These are phyloP conservation scores for Neonothopanus nambi DNA, from an alignment of 1,284 basidiomycete species.

Conservation along the genomic window DNA sequence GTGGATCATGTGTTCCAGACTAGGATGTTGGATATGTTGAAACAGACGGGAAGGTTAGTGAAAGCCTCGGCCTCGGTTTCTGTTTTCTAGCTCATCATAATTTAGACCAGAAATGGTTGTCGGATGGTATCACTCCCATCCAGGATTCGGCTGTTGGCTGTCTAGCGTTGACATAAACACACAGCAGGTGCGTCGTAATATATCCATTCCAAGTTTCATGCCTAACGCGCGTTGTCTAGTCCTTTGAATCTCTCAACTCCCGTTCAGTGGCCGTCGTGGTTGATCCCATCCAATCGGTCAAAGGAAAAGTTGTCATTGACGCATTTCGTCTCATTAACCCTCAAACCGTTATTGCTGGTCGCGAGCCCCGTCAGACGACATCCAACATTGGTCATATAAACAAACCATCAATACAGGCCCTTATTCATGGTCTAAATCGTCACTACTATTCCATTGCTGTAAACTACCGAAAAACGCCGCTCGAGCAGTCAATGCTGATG, in stretches of 20 bases:
- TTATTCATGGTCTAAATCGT: constrained; percentile 93
- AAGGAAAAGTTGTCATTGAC: constrained; percentile 98
- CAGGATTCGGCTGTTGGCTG: constrained; percentile 99
- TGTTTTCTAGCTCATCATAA: neutral
- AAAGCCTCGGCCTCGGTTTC: neutral
- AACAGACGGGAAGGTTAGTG: constrained; percentile 91
- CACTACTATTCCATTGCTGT: constrained; percentile 98
- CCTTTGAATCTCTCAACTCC: constrained; percentile 94
- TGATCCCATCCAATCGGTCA: constrained; percentile 99
- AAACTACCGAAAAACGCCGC: constrained; percentile 95
- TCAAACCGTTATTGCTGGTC: constrained; percentile 82
- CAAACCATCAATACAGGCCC: constrained; percentile 96
- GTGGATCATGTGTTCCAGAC: constrained; percentile 99
- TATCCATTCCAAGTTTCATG: constrained; percentile 3
- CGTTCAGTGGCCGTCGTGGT: constrained; percentile 98
- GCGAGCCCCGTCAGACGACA: constrained; percentile 96
- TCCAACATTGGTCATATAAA: constrained; percentile 99
- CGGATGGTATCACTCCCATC: constrained; percentile 99
- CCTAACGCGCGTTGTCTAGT: constrained; percentile 49
- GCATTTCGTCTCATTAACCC: constrained; percentile 97
- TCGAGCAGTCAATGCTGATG: constrained; percentile 98
- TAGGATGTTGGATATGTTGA: constrained; percentile 99
- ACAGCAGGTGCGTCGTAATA: constrained; percentile 71
- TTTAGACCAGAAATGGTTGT: constrained; percentile 96
- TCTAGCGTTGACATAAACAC: constrained; percentile 99